These are phyloP conservation scores for Amanita fuliginea DNA, from an alignment of 768 basidiomycete genomes.

Conservation along the genomic window DNA sequence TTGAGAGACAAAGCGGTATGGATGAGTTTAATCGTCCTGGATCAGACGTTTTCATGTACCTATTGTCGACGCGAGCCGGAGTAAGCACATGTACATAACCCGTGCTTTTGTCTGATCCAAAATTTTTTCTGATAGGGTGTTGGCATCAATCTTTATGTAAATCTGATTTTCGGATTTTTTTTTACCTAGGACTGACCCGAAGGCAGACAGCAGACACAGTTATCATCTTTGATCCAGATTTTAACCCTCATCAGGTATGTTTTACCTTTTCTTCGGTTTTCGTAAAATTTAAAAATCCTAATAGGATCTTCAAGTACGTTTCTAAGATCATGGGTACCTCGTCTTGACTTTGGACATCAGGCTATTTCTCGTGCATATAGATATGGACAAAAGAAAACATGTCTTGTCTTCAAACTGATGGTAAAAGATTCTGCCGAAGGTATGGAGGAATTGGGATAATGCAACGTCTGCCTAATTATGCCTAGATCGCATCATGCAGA, in stretches of 20 bases:
- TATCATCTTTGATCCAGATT: constrained; percentile 91
- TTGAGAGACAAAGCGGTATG: constrained; percentile 86
- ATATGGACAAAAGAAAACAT: constrained; percentile 91
- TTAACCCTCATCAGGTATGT: constrained; percentile 89
- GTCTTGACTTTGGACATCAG: constrained; percentile 25
- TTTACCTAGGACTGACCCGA: constrained; percentile 16
- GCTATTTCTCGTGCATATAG: constrained; percentile 93
- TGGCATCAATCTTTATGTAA: constrained; percentile 71
- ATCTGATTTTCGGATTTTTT: constrained; percentile 7
- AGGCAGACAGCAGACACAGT: constrained; percentile 86
- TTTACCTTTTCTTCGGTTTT: background rate
- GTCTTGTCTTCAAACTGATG: constrained; percentile 94
- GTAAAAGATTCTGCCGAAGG: constrained; percentile 91
- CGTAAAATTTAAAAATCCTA: background rate
- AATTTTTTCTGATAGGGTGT: constrained; percentile 46
- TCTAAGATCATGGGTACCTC: too few relatives aligned
- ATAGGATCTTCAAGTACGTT: constrained; percentile 76
- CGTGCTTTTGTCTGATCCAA: background rate
- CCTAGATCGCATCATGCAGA: constrained; percentile 81
- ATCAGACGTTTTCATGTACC: constrained; percentile 85
- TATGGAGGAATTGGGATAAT: constrained; percentile 13
- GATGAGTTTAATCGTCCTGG: constrained; percentile 85
- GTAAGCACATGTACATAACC: constrained; percentile 18
- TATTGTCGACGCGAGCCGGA: constrained; percentile 88
- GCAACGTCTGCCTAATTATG: background rate